Percentiles rank a stretch among this genome's conserved stretches.
These are phyloP conservation scores for Cocos nucifera DNA, from an alignment of 176 grass and related monocot genomes.

Conservation along the genomic window DNA sequence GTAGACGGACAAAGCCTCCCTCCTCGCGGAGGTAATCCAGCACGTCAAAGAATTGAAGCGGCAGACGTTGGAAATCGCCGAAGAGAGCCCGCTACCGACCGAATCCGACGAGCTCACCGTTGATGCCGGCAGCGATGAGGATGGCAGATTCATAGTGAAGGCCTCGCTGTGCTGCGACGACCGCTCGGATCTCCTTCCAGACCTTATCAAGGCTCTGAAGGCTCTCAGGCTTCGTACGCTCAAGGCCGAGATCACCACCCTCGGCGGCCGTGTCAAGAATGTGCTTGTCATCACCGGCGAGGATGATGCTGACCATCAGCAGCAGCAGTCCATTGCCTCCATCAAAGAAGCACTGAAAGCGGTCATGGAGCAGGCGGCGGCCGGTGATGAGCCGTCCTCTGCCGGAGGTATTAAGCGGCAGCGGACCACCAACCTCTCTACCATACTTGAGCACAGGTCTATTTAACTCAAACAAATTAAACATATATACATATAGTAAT, in stretches of 20 bases:
- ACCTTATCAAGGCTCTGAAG: slow-evolving; percentile 66
- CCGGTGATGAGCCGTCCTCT: slow-evolving; percentile 45
- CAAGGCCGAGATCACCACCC: slow-evolving; percentile 78
- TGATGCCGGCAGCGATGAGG: slow-evolving; percentile 39
- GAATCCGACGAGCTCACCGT: slow-evolving; percentile 87
- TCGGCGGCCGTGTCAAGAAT: slow-evolving; percentile 83
- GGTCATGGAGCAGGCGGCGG: slow-evolving; percentile 55
- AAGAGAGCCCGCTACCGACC: slow-evolving; percentile 41
- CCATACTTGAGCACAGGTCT: slow-evolving; percentile 31
- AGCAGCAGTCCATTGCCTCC: slow-evolving; percentile 58
- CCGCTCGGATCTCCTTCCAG: slow-evolving; percentile 76
- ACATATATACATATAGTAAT: too few relatives aligned
- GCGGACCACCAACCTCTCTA: slow-evolving; percentile 47
- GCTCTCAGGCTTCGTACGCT: slow-evolving; percentile 49
- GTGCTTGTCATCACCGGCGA: slow-evolving; percentile 70
- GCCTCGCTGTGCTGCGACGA: slow-evolving; percentile 96
- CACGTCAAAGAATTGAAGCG: slow-evolving; percentile 97
- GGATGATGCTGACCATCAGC: slow-evolving; percentile 2
- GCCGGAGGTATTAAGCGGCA: slow-evolving; percentile 71
- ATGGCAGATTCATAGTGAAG: slow-evolving; percentile 50
- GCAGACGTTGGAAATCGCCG: slow-evolving; percentile 58
- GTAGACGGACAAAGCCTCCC: slow-evolving; percentile 95
- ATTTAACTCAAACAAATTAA: slow-evolving; percentile 20
- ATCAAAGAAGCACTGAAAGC: slow-evolving; percentile 76
- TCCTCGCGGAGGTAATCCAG: slow-evolving; percentile 91